phyloP scores from a whole-genome alignment of 75 land plant species.

The Selaginella tamariscina region DNA sequence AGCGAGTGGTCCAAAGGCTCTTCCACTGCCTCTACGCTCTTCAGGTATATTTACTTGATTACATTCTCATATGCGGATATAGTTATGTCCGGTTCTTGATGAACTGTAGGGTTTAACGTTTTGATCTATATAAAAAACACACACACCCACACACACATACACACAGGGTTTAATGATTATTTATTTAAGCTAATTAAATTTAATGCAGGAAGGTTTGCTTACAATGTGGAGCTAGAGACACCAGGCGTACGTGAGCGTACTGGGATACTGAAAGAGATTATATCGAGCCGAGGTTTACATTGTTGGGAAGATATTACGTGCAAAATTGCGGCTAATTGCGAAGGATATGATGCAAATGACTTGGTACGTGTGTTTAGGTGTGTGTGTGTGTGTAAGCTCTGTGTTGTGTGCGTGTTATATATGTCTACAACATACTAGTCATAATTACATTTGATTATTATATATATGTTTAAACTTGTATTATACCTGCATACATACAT shows the following conservation, averaged over 20 bases:
- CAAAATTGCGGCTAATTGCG: slow-evolving; percentile 71
- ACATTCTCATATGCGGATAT: too few relatives aligned
- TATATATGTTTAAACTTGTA: not conserved
- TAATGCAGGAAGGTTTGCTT: slow-evolving; percentile 79
- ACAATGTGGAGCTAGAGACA: slow-evolving; percentile 64
- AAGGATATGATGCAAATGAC: slow-evolving; percentile 93
- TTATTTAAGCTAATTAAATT: too few relatives aligned
- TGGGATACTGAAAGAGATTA: slow-evolving; percentile 59
- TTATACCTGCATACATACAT: too few relatives aligned
- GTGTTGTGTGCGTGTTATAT: not conserved
- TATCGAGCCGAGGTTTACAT: slow-evolving; percentile 40
- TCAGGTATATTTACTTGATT: slow-evolving; percentile 39
- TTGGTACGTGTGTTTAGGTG: too few relatives aligned
- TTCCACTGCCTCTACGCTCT: slow-evolving; percentile 52
- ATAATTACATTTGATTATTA: too few relatives aligned
- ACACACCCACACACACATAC: too few relatives aligned
- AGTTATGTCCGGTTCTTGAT: too few relatives aligned
- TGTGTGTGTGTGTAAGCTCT: not conserved
- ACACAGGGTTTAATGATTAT: too few relatives aligned
- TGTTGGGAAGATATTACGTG: slow-evolving; percentile 38
- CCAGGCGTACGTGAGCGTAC: slow-evolving; percentile 68
- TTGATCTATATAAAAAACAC: too few relatives aligned
- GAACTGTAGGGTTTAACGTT: too few relatives aligned
- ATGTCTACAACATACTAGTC: too few relatives aligned
- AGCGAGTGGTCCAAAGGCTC: slow-evolving; percentile 40